Percentiles rank a stretch among this genome's conserved stretches.
These are phyloP conservation scores for Avena sativa DNA, from an alignment of 176 grass and related monocot species.

Conservation along the genomic window DNA sequence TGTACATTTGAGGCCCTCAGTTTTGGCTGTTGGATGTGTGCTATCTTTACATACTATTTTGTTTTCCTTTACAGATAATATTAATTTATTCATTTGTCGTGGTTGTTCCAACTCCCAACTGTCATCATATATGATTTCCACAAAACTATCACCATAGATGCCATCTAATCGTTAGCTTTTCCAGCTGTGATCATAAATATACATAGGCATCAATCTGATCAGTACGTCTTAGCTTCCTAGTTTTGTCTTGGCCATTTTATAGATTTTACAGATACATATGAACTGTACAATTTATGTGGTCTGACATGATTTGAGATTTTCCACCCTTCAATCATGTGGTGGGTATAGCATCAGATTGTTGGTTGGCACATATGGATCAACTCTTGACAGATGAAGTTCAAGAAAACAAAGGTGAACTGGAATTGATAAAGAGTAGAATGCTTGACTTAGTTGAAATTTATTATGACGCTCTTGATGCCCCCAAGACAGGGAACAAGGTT, in stretches of 20 bases:
- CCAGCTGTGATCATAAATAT: neutral
- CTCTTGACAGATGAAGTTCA: constrained; percentile 47
- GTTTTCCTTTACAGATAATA: too few species aligned
- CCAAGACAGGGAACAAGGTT: constrained; percentile 66
- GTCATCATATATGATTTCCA: neutral
- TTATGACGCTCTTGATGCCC: constrained; percentile 68
- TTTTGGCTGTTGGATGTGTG: neutral
- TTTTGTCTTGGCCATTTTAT: neutral
- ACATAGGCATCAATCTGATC: neutral
- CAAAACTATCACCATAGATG: neutral
- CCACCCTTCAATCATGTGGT: constrained; percentile 40
- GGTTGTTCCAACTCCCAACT: neutral
- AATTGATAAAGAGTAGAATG: constrained; percentile 3
- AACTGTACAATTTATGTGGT: neutral
- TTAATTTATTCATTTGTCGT: neutral
- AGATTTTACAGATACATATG: neutral
- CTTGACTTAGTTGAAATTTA: constrained; percentile 67
- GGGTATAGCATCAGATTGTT: constrained; percentile 51
- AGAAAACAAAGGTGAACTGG: constrained; percentile 22
- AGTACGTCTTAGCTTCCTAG: neutral
- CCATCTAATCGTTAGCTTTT: neutral
- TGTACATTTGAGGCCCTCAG: neutral
- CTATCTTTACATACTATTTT: too few species aligned
- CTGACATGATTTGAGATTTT: neutral
- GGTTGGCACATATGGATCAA: constrained; percentile 67